phyloP scores from a whole-genome alignment of 495 filamentous ascomycete genomes.

The Penicillium bovifimosum region DNA sequence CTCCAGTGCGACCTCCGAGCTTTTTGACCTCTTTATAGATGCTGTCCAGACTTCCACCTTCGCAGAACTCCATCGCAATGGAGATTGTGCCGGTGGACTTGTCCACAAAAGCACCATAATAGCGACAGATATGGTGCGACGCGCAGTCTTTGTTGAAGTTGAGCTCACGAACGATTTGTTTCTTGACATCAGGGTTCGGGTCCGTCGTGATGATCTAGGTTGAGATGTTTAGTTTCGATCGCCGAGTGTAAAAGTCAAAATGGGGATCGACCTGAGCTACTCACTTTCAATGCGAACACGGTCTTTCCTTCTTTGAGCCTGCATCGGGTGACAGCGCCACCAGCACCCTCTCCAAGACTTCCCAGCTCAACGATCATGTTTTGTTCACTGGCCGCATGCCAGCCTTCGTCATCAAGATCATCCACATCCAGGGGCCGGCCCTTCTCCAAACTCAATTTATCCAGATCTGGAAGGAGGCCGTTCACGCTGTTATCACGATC shows the following conservation, averaged over 20 bases:
- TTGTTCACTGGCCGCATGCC: constrained; percentile 85
- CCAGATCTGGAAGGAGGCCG: constrained; percentile 62
- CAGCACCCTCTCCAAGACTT: constrained; percentile 88
- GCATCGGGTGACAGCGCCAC: constrained; percentile 90
- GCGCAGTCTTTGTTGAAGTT: constrained; percentile 97
- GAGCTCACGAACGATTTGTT: constrained; percentile 92
- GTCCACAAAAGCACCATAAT: constrained; percentile 95
- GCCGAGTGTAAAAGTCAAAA: constrained; percentile 3
- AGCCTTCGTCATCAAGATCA: constrained; percentile 89
- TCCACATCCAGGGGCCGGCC: constrained; percentile 81
- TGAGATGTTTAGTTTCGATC: constrained; percentile 11
- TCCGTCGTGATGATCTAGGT: constrained; percentile 92
- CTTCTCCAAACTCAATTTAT: constrained; percentile 70
- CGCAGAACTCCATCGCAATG: constrained; percentile 99
- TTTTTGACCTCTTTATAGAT: constrained; percentile 97
- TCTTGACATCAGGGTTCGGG: constrained; percentile 94
- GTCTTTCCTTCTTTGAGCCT: constrained; percentile 86
- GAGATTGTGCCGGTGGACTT: constrained; percentile 89
- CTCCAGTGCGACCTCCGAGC: constrained; percentile 87
- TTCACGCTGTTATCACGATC: constrained; percentile 69
- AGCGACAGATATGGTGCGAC: constrained; percentile 89
- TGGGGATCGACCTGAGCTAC: constrained; percentile 11
- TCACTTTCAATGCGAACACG: constrained; percentile 92
- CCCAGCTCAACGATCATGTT: constrained; percentile 84
- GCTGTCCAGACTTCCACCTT: constrained; percentile 89